Percentiles rank a stretch among this genome's conserved stretches.
Conservation (phyloP, 345 rosid genomes). For the Clarkia xantiana region DNA sequence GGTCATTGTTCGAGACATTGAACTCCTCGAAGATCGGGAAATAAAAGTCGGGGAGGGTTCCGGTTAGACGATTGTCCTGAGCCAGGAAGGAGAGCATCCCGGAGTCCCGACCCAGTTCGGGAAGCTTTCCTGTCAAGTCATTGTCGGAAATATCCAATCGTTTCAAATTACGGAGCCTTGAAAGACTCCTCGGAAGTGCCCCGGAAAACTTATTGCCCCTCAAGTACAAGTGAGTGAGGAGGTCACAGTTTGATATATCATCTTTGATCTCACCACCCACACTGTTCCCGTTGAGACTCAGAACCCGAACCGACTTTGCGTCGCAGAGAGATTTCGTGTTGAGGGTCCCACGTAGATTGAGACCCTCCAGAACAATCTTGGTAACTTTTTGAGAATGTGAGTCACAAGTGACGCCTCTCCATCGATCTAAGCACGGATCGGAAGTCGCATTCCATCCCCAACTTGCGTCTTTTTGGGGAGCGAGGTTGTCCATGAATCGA, state of each 20-base stretch:
- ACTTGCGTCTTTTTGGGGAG: slow-evolving; percentile 15
- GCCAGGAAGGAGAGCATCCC: slow-evolving; percentile 27
- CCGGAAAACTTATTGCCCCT: slow-evolving; percentile 29
- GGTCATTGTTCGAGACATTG: slow-evolving; percentile 47
- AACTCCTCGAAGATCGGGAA: slow-evolving; percentile 28
- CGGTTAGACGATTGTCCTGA: slow-evolving; percentile 30
- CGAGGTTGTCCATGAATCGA: slow-evolving; percentile 32
- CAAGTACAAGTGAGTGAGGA: slow-evolving; percentile 30
- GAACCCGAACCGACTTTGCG: slow-evolving; percentile 17
- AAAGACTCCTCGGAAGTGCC: slow-evolving; percentile 26
- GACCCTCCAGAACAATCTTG: slow-evolving; percentile 30
- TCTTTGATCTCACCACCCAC: slow-evolving; percentile 22
- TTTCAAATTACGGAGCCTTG: slow-evolving; percentile 27
- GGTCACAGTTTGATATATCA: slow-evolving; percentile 29
- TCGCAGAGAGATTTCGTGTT: slow-evolving; percentile 26
- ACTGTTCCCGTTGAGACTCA: slow-evolving; percentile 30
- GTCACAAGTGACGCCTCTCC: slow-evolving; percentile 35
- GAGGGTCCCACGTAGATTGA: slow-evolving; percentile 29
- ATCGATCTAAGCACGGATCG: slow-evolving; percentile 37
- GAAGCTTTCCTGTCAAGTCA: slow-evolving; percentile 27
- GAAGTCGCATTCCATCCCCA: slow-evolving; percentile 43
- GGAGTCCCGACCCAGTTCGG: slow-evolving; percentile 22
- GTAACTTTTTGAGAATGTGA: slow-evolving; percentile 11
- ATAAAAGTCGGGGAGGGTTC: slow-evolving; percentile 28
- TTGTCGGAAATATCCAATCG: slow-evolving; percentile 32